Percentiles rank a stretch among this genome's conserved stretches.
Conservation (phyloP, 345 rosid genomes). For the Populus simonii region DNA sequence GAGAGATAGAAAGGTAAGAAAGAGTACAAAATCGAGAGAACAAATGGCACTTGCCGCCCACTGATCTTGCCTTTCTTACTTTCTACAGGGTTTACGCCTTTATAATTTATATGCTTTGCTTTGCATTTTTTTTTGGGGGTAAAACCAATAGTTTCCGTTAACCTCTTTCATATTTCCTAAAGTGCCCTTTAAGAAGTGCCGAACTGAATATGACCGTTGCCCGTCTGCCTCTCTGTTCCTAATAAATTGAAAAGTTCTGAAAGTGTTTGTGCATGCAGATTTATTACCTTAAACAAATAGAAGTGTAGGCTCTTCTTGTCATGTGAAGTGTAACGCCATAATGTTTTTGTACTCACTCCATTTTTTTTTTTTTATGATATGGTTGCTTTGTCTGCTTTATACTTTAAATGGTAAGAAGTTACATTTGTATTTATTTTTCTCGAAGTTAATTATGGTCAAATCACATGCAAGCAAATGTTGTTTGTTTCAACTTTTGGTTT, state of each 20-base stretch:
- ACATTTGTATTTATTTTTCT: background rate
- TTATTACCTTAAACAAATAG: background rate
- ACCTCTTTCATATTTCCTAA: slow-evolving; percentile 28
- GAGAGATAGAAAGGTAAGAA: background rate
- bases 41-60: slow-evolving; percentile 33
- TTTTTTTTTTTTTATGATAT: no score
- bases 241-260: background rate
- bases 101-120: slow-evolving; percentile 5
- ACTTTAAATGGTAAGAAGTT: no score
- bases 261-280: background rate
- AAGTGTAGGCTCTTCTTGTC: background rate
- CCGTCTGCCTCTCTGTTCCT: slow-evolving; percentile 1
- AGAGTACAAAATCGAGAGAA: background rate
- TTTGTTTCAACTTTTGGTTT: no score
- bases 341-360: background rate
- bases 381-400: no score
- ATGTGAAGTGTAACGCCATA: background rate
- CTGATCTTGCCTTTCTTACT: slow-evolving; percentile 8
- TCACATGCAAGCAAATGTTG: no score
- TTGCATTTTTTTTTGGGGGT: background rate
- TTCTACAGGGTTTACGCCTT: background rate
- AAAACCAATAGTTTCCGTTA: slow-evolving; percentile 34
- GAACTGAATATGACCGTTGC: slow-evolving; percentile 51
- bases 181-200: slow-evolving; percentile 43
- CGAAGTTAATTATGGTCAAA: background rate